phyloP scores from a whole-genome alignment of 2,329 filamentous ascomycete species.

The Pseudocercospora eumusae region DNA sequence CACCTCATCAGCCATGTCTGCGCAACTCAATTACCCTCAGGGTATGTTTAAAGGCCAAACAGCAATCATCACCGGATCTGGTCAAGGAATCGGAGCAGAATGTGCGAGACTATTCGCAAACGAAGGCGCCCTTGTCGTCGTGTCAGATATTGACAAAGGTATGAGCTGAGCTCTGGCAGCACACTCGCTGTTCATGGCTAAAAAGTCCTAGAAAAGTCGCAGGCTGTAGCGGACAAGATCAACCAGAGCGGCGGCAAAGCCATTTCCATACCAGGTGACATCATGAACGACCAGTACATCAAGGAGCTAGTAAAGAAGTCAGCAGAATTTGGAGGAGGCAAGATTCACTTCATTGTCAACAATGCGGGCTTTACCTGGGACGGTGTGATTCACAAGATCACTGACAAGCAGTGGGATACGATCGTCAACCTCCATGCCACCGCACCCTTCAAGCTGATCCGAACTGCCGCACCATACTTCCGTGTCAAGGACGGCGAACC shows the following conservation, averaged over 20 bases:
- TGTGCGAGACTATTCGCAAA: constrained; percentile 76
- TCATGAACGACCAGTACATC: constrained; percentile 71
- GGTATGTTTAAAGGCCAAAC: constrained; percentile 78
- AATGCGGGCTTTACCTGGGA: constrained; percentile 94
- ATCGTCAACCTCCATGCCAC: constrained; percentile 82
- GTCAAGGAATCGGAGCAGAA: constrained; percentile 77
- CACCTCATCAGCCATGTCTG: constrained; percentile 37
- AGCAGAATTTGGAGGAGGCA: constrained; percentile 78
- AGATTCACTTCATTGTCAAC: constrained; percentile 89
- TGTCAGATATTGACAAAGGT: constrained; percentile 80
- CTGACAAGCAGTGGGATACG: constrained; percentile 87
- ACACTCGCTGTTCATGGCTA: not conserved
- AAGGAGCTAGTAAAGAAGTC: constrained; percentile 70
- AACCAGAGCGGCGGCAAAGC: constrained; percentile 67
- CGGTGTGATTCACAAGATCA: constrained; percentile 88
- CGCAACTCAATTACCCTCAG: constrained; percentile 78
- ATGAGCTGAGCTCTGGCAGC: constrained; percentile 33
- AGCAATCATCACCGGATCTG: constrained; percentile 71
- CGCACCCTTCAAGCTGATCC: constrained; percentile 79
- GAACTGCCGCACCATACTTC: constrained; percentile 81
- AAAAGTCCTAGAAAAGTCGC: constrained; percentile 61
- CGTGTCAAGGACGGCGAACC: constrained; percentile 79
- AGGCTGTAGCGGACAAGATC: constrained; percentile 68
- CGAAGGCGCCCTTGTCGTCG: constrained; percentile 80
- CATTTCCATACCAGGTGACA: constrained; percentile 73